A percentile compares a stretch with the other conserved stretches of the same genome.
These are phyloP conservation scores for Vaccinium vitisidaea DNA, from an alignment of 148 eudicot genomes.

Conservation along the genomic window DNA sequence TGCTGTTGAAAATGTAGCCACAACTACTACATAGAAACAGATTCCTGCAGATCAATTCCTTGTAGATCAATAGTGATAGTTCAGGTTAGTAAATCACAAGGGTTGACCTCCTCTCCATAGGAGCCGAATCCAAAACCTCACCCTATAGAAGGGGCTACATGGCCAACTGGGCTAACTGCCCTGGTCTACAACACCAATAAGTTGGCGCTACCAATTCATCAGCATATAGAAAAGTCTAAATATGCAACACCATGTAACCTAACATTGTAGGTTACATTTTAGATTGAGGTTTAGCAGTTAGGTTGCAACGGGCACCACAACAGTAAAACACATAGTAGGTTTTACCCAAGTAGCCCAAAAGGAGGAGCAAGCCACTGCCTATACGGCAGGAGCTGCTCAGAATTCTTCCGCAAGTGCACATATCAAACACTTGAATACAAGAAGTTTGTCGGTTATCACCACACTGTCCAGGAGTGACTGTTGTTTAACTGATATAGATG, in stretches of 20 bases:
- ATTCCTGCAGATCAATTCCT: background rate
- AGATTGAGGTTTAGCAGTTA: background rate
- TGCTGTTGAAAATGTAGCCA: background rate
- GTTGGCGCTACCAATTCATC: background rate
- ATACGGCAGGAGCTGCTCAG: background rate
- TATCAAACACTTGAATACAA: background rate
- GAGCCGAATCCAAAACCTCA: too few relatives aligned
- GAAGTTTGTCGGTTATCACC: background rate
- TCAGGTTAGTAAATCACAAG: too few relatives aligned
- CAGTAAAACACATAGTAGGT: background rate
- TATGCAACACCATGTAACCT: background rate
- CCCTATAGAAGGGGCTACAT: too few relatives aligned
- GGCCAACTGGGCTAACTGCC: too few relatives aligned
- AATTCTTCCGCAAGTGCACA: background rate
- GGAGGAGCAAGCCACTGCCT: background rate
- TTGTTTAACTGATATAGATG: background rate
- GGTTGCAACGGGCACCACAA: background rate
- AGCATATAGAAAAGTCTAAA: background rate
- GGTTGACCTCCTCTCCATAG: too few relatives aligned
- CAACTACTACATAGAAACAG: background rate
- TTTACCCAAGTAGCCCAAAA: background rate
- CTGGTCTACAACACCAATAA: background rate
- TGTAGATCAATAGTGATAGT: background rate
- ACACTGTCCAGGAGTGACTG: background rate
- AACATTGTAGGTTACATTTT: background rate